These are phyloP conservation scores for Cryptococcus hybrid DNA, from an alignment of 1,284 basidiomycete genomes.

Conservation along the genomic window DNA sequence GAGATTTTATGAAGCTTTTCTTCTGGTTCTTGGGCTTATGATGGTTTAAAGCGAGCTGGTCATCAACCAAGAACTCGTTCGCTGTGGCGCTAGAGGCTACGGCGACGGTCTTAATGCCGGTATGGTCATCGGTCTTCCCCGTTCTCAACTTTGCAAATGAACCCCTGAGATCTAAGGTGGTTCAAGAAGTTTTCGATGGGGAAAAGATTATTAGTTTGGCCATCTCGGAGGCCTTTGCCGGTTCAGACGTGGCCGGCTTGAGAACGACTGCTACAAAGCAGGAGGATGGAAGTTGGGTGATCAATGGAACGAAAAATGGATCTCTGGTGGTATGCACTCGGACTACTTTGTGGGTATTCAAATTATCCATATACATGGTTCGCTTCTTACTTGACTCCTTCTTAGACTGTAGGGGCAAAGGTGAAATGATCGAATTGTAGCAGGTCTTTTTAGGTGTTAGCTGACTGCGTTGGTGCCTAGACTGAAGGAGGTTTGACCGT, in stretches of 20 bases:
- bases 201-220: constrained; percentile 66
- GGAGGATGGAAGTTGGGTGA: constrained; percentile 72
- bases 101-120: constrained; percentile 73
- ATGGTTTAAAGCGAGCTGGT: constrained; percentile 58
- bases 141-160: constrained; percentile 61
- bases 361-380: neutral
- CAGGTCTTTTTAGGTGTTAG: neutral
- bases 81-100: constrained; percentile 77
- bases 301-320: constrained; percentile 93
- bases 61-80: constrained; percentile 78
- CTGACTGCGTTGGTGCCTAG: constrained; percentile 10
- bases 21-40: neutral
- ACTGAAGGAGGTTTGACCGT: constrained; percentile 76
- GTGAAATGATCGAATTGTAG: constrained; percentile 30
- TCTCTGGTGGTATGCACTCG: constrained; percentile 71
- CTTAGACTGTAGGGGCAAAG: constrained; percentile 34
- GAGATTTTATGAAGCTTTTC: constrained; percentile 1
- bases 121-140: constrained; percentile 70
- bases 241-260: constrained; percentile 81
- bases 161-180: constrained; percentile 56
- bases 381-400: neutral
- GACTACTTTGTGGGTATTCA: constrained; percentile 43
- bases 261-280: constrained; percentile 78
- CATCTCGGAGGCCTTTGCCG: constrained; percentile 87
- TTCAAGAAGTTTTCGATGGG: constrained; percentile 74